phyloP scores from a whole-genome alignment of 768 basidiomycete genomes.

The Coprinellus aureogranulatus region DNA sequence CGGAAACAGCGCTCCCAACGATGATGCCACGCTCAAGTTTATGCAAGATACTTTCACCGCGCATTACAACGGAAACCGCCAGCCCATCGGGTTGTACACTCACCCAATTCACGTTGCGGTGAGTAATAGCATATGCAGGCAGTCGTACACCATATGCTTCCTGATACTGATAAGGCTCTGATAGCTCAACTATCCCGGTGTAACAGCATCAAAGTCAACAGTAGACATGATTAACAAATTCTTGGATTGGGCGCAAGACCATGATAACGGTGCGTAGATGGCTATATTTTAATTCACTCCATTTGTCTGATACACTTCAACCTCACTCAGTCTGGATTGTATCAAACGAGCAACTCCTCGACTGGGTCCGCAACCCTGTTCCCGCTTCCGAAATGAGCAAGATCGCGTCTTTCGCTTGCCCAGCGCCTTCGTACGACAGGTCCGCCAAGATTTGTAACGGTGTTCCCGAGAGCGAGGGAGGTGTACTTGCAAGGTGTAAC shows the following conservation, averaged over 20 bases:
- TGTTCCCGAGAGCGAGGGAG: conserved; percentile 63
- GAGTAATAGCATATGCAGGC: conserved; percentile 13
- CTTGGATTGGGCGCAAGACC: conserved; percentile 77
- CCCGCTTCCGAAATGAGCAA: conserved; percentile 57
- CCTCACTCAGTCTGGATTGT: conserved; percentile 68
- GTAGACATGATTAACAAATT: conserved; percentile 77
- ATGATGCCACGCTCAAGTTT: conserved; percentile 63
- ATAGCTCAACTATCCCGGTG: conserved; percentile 59
- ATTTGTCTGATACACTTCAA: too few relatives aligned
- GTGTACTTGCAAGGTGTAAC: conserved; percentile 56
- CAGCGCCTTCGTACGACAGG: conserved; percentile 55
- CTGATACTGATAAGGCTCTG: background rate
- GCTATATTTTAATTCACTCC: too few relatives aligned
- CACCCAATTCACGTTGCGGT: conserved; percentile 78
- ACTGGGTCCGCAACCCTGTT: conserved; percentile 71
- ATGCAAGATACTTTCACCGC: conserved; percentile 72
- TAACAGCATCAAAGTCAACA: conserved; percentile 46
- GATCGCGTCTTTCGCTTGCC: conserved; percentile 59
- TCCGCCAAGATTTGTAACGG: conserved; percentile 71
- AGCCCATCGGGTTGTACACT: conserved; percentile 78
- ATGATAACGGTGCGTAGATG: conserved; percentile 50
- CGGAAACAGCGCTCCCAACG: conserved; percentile 48
- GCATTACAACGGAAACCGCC: conserved; percentile 73
- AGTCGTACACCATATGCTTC: background rate
- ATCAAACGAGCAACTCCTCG: conserved; percentile 66